A percentile compares a stretch with the other conserved stretches of the same genome.
phyloP scores from a whole-genome alignment of 164 flowering plant species.

The Aristolochia californica region DNA sequence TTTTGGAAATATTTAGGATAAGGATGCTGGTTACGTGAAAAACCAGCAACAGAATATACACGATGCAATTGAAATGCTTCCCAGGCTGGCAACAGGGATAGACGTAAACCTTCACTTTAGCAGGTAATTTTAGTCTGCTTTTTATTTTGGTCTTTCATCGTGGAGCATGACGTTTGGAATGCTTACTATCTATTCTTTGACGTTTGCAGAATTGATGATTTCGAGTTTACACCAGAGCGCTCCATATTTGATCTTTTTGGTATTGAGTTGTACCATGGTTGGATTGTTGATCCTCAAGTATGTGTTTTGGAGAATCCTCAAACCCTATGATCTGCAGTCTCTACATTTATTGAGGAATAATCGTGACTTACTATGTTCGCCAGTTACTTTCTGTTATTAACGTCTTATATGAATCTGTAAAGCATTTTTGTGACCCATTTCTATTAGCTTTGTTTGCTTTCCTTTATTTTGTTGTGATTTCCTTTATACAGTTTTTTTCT shows the following conservation, averaged over 20 bases:
- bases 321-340: background rate
- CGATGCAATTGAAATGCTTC: conserved; percentile 88
- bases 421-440: too few species aligned
- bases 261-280: conserved; percentile 93
- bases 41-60: conserved; percentile 86
- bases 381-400: too few species aligned
- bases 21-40: conserved; percentile 67
- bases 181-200: background rate
- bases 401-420: too few species aligned
- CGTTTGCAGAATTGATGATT: conserved; percentile 71
- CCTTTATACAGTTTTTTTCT: too few species aligned
- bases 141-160: background rate
- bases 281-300: conserved; percentile 99
- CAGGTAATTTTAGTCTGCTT: conserved; percentile 31
- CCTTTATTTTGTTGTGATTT: too few species aligned
- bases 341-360: background rate
- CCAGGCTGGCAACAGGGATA: conserved; percentile 85
- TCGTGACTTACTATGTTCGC: background rate
- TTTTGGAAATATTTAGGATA: conserved; percentile 35
- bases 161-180: too few species aligned
- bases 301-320: conserved; percentile 1
- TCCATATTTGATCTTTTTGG: conserved; percentile 93
- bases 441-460: too few species aligned
- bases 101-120: conserved; percentile 85
- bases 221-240: conserved; percentile 88